Percentiles rank a stretch among this genome's conserved stretches.
These are phyloP conservation scores for Phoenix roebelenii DNA, from an alignment of 176 grass and related monocot species.

Conservation along the genomic window DNA sequence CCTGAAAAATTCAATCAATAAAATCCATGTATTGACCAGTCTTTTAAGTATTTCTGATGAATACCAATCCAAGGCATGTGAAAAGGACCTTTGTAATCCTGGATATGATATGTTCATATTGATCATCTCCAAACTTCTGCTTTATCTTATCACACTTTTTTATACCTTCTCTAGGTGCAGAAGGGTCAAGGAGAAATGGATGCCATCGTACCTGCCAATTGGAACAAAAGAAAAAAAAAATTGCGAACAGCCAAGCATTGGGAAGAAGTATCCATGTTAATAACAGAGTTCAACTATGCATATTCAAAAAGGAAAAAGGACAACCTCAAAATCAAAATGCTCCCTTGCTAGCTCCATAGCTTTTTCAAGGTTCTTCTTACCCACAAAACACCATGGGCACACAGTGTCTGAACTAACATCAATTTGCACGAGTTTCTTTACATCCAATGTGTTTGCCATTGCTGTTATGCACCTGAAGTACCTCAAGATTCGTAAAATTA, in stretches of 20 bases:
- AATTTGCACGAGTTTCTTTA: slow-evolving; percentile 68
- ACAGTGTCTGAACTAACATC: slow-evolving; percentile 86
- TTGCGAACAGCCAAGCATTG: neutral
- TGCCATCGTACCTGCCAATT: slow-evolving; percentile 72
- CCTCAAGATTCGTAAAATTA: neutral
- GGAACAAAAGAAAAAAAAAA: neutral
- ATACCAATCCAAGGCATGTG: neutral
- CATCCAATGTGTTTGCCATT: slow-evolving; percentile 45
- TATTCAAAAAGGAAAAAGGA: neutral
- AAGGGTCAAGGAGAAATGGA: slow-evolving; percentile 72
- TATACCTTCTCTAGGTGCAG: slow-evolving; percentile 76
- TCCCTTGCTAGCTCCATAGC: slow-evolving; percentile 71
- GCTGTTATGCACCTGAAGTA: slow-evolving; percentile 29
- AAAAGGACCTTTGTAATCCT: slow-evolving; percentile 57
- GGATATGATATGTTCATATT: slow-evolving; percentile 54
- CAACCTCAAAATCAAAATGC: slow-evolving; percentile 83
- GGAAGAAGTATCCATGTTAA: neutral
- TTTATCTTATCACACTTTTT: slow-evolving; percentile 63
- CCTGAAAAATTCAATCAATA: slow-evolving; percentile 28
- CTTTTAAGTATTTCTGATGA: neutral
- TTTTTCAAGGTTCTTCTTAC: slow-evolving; percentile 77
- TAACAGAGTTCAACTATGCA: neutral
- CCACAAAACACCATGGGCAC: slow-evolving; percentile 98
- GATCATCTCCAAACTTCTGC: slow-evolving; percentile 55
- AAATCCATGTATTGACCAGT: neutral